Evolutionary conservation across 1,139 yeast genomes (phyloP), one percentile per base, ranked within the genome.

Genomic region (Petasospora rhodanensis): DNA sequence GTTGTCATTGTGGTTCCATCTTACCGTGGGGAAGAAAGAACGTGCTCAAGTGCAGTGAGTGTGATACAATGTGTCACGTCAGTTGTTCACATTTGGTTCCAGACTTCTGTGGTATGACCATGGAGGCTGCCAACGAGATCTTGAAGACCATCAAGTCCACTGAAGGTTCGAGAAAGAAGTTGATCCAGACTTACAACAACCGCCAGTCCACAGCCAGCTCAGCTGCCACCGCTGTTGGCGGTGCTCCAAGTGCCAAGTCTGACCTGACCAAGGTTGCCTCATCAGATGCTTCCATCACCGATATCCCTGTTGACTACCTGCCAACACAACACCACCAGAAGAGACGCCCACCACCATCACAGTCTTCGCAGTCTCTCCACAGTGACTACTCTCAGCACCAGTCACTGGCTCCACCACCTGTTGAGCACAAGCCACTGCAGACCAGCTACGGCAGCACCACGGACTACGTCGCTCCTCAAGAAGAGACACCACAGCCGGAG

Each of bases 1-100:
- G 98, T 62, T 91, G 97, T 52, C 98, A 91, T 56, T 91, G 98
- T 70, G 98, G 98, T 41, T 87, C 86, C 56, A 78, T 91, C 35
- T 68, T 91, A 45, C 97, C 98, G 6, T 80, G 96, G 80, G 96
- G 97, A 36, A 78, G 80, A 52, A 87, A 86, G 60, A 87, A 84
- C 54, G 95, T 87, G n/a, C 74, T 96, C 33, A 91, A 87, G 57
- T 91, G 98, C 69, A 67, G 81, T 7, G 98, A 91, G 53, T 91
- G 98, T 74, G 94, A 94, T 25, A 76, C 87, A 18, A 85, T 89
- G 79, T 89, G 96, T 53, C 98, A 91, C 56, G 75, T 94, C 6
- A 78, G 79, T 33, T 91, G 98, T 65, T 82, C 93, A 7, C 96
- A 87, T 55, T 68, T 89, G 54, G 97, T 91, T 17, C 98, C 98